Evolutionary conservation across 768 basidiomycete genomes (phyloP), one percentile per base, ranked within the genome.

Genomic region (Lentinula sp.): DNA sequence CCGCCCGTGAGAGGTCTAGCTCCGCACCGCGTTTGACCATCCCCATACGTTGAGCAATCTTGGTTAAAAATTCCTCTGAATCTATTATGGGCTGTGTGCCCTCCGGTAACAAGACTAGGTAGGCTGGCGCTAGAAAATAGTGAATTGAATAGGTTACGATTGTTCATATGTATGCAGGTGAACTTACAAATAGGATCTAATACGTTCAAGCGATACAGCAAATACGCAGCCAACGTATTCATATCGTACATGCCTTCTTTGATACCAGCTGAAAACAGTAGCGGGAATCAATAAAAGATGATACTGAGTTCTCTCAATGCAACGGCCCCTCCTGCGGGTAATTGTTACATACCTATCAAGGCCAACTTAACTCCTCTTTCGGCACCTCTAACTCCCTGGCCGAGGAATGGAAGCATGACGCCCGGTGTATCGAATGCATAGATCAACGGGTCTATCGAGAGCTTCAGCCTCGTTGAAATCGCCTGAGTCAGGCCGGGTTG

Each of bases 341-440:
- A 57, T 53, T 63, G 59, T 76, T 73, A 78, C 89, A 72, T 78
- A 92, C 95, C 91, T 48, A 97, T 98, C 61, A 98, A 76, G 52
- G 93, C 95, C 21, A 98, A 83, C 73, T 95, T 98, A 57, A 97
- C 81, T 10, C 92, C 96, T 68, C 92, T 81, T 73, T 99, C 97
- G 55, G 93, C 88, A 16, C 94, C 96, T 64, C 81, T 81, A 59
- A 83, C 80, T 4, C 97, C 97, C 61, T 79, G 84, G 1, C 97
- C 97, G 34, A 98, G 81, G 75, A 89, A 98, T 10, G 95, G 93
- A 46, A 97, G 79, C 95, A 98, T 98, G 51, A 98, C 91, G 2
- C 97, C 97, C 2, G 97, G 97, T 8, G 93, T 87, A 77, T 99
- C 97, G 68, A 88, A 94, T 4, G 97, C 91, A 76, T 98, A 98